phyloP scores from a whole-genome alignment of 73 alveolate genomes.

The Tetrahymena thermophila region DNA sequence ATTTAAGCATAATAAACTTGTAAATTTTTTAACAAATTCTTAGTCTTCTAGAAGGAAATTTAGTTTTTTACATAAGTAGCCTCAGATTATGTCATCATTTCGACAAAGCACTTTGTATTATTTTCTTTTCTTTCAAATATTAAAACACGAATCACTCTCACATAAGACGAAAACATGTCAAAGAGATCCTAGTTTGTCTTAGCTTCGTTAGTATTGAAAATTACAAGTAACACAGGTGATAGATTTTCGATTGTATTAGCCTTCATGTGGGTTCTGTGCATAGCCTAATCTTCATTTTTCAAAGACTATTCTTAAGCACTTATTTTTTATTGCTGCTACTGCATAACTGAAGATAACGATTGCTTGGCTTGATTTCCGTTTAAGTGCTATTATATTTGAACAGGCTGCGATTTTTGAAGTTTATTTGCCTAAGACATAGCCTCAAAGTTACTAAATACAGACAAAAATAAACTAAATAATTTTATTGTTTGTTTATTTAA shows the following conservation, averaged over 20 bases:
- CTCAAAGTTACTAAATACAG: not conserved
- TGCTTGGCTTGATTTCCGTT: not conserved
- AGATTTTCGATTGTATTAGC: not conserved
- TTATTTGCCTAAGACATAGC: not conserved
- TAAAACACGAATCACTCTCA: not conserved
- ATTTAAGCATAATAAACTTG: not conserved
- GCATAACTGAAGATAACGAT: not conserved
- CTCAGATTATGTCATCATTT: not conserved
- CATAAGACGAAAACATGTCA: not conserved
- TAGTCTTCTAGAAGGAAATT: not conserved
- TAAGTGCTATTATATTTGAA: not conserved
- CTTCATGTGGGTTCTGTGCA: not conserved
- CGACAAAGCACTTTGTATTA: not conserved
- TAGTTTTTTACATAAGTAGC: not conserved
- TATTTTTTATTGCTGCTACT: not conserved
- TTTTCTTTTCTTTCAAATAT: not conserved
- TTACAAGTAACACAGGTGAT: not conserved
- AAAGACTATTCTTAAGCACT: not conserved
- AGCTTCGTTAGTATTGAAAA: not conserved
- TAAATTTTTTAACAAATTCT: not conserved
- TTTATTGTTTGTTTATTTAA: no score
- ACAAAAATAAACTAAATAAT: not conserved
- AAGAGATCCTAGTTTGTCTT: not conserved
- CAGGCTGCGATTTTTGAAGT: not conserved
- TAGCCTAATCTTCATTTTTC: not conserved